A percentile compares a stretch with the other conserved stretches of the same genome.
These are phyloP conservation scores for Phaeodactylum tricornutum DNA, from an alignment of 108 stramenopile species.

Conservation along the genomic window DNA sequence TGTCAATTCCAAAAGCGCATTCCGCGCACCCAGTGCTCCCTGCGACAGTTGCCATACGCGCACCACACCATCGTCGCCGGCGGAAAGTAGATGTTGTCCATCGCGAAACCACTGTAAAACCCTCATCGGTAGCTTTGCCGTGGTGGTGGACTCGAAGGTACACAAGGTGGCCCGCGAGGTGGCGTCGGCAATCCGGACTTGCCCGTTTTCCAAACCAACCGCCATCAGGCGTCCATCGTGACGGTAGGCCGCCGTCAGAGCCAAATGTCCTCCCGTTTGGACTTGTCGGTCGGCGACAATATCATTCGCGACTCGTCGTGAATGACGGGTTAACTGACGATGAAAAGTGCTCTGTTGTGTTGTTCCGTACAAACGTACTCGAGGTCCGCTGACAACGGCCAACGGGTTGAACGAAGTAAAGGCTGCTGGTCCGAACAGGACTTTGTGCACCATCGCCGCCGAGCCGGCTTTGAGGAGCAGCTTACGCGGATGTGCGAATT, in stretches of 20 bases:
- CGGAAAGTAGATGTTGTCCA: constrained; percentile 51
- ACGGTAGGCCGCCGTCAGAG: constrained; percentile 43
- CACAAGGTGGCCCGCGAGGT: constrained; percentile 54
- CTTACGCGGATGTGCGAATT: constrained; percentile 23
- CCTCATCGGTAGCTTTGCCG: constrained; percentile 41
- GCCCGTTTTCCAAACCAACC: constrained; percentile 57
- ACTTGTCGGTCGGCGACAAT: constrained; percentile 55
- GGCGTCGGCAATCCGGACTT: constrained; percentile 58
- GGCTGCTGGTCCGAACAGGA: constrained; percentile 27
- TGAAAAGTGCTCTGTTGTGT: constrained; percentile 22
- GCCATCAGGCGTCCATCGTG: constrained; percentile 68
- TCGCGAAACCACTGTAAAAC: constrained; percentile 57
- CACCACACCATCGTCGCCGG: constrained; percentile 56
- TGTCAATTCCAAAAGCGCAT: constrained; percentile 29
- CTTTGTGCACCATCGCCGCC: constrained; percentile 22
- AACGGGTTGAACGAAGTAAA: constrained; percentile 14
- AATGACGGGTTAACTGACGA: constrained; percentile 21
- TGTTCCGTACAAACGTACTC: constrained; percentile 59
- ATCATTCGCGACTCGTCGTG: constrained; percentile 6
- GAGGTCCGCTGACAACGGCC: constrained; percentile 63
- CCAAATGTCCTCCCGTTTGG: constrained; percentile 57
- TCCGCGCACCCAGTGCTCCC: constrained; percentile 12
- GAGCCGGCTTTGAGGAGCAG: constrained; percentile 16
- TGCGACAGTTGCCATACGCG: constrained; percentile 53
- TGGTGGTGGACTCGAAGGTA: constrained; percentile 38